These are phyloP conservation scores for Colletotrichum sp. DNA, from an alignment of 2,329 filamentous ascomycete species.

Conservation along the genomic window DNA sequence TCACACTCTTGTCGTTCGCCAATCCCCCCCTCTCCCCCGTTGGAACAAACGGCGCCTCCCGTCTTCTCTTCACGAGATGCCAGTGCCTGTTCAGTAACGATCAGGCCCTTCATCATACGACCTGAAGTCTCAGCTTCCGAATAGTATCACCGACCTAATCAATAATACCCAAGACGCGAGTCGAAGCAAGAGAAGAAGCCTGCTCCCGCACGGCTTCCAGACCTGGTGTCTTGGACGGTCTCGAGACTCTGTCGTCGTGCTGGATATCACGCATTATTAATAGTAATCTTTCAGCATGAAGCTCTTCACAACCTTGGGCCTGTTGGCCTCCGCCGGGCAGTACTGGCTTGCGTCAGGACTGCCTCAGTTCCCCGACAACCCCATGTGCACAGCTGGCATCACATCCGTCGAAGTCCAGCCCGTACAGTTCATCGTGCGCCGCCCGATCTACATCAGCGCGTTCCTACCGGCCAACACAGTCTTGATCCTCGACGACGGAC, in stretches of 20 bases:
- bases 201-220: conserved; percentile 7
- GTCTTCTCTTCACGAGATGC: conserved; percentile 2
- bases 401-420: conserved; percentile 20
- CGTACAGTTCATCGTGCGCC: conserved; percentile 14
- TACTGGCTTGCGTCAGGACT: conserved; percentile 7
- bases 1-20: background rate
- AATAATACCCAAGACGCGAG: background rate
- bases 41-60: conserved; percentile 11
- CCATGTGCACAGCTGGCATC: conserved; percentile 16
- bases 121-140: background rate
- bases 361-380: conserved; percentile 17
- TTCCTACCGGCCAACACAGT: conserved; percentile 13
- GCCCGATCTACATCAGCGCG: conserved; percentile 21
- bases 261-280: conserved; percentile 1
- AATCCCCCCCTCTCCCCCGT: background rate
- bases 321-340: conserved; percentile 9
- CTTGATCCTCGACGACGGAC: conserved; percentile 13
- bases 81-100: background rate
- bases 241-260: conserved; percentile 3
- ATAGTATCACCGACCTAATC: background rate
- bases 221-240: conserved; percentile 18
- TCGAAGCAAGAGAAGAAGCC: background rate
- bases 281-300: conserved; percentile 9
- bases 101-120: background rate
- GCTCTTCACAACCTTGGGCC: background rate